Conservation (phyloP, 129 eudicot genomes). For the Tagetes patula region DNA sequence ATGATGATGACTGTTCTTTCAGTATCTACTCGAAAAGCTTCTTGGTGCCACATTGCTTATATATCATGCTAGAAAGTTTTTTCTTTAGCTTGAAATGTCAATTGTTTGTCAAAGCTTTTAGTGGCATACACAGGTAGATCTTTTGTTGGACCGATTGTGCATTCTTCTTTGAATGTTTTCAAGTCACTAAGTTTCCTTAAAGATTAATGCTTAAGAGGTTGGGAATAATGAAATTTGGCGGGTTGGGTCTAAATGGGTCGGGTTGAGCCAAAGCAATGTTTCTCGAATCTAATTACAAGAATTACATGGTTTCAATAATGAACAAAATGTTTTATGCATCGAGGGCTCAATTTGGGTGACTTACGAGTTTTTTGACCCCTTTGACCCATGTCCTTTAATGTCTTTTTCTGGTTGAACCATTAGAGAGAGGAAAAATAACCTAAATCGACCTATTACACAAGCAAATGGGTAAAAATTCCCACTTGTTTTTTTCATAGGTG, state of each 20-base stretch:
- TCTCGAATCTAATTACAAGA: neutral
- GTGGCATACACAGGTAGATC: neutral
- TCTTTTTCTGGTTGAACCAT: neutral
- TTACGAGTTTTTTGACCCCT: neutral
- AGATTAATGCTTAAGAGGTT: neutral
- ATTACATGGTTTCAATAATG: neutral
- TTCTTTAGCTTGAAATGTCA: neutral
- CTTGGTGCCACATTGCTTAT: neutral
- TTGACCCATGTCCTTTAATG: neutral
- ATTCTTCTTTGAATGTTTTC: neutral
- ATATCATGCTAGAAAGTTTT: neutral
- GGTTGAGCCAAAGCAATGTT: constrained; percentile 1
- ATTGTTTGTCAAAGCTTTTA: neutral
- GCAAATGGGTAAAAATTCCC: neutral
- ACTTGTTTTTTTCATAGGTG: neutral
- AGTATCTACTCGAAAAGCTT: neutral
- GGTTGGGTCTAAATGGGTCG: neutral
- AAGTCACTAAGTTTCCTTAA: neutral
- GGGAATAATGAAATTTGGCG: neutral
- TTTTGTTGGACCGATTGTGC: neutral
- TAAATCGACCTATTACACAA: neutral
- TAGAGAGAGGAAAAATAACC: neutral
- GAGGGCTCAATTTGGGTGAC: neutral
- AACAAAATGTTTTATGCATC: neutral
- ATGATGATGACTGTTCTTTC: neutral